Evolutionary conservation across 2,329 filamentous ascomycete species (phyloP), one percentile per base, ranked within the genome.

Genomic region (Botrytis tulipae): DNA sequence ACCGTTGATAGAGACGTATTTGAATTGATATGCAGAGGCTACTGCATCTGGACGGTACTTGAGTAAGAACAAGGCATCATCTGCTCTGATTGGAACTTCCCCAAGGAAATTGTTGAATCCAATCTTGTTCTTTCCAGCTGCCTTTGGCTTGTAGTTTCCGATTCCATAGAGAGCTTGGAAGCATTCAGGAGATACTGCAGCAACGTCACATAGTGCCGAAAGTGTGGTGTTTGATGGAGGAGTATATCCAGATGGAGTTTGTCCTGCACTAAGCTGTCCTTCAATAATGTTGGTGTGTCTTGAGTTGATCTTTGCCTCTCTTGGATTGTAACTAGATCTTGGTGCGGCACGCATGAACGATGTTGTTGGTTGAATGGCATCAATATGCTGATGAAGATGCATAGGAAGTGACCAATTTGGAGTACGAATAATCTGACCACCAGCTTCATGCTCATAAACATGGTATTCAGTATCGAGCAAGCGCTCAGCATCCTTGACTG

Each of bases 201-300:
- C 71, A 29, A 76, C 46, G 44, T 98, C 79, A 94, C 95, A 84
- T 94, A 98, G 83, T 73, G 74, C 71, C 18, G 73, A 59, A 37
- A 77, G 72, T n/a, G 75, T 79, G 14, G 78, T 68, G 71, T 81
- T 79, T 25, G 74, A 80, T 73, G 77, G 78, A 76, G 70, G 78
- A 72, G 72, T 77, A 59, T 80, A 82, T 74, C 72, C 75, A 77
- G 70, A 76, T n/a, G 71, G 65, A 42, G 35, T 54, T 5, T 70
- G 44, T 3, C 57, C 66, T 29, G 61, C 57, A 32, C 40, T 48
- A 42, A 61, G 54, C 40, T 61, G 68, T 5, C 66, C 66, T 73
- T 73, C 54, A 14, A 73, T 37, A n/a, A 63, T n/a, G 20, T 73
- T 63, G 25, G 18, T 73, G 44, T 70, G 71, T 59, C 71, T 73